Evolutionary conservation across 2,329 filamentous ascomycete species (phyloP).

Genomic region (Arthrobotrys megalospora): DNA sequence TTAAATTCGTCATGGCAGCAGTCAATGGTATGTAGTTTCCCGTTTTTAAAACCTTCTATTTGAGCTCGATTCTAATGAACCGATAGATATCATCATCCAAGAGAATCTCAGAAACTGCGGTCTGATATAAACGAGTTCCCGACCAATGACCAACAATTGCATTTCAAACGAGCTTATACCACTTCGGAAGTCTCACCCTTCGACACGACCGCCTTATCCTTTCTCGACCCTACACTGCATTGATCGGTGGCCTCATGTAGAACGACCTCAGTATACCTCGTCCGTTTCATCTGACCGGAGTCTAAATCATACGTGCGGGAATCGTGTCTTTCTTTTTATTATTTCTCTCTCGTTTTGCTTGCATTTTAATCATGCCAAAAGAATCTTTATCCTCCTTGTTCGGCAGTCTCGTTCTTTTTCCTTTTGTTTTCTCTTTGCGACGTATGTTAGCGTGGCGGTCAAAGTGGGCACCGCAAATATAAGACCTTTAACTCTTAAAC

Average conservation of each 20-base stretch:
- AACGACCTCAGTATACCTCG: constrained; percentile 60
- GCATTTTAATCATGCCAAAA: constrained; percentile 62
- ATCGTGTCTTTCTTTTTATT: constrained; percentile 60
- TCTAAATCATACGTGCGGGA: constrained; percentile 60
- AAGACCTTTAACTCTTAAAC: constrained; percentile 65
- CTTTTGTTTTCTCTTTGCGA: constrained; percentile 66
- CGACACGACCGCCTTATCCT: constrained; percentile 39
- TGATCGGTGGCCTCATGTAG: constrained; percentile 59
- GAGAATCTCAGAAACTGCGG: constrained; percentile 97
- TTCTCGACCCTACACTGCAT: constrained; percentile 54
- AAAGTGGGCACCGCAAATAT: constrained; percentile 58
- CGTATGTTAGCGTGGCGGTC: constrained; percentile 64
- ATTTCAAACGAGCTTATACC: constrained; percentile 30
- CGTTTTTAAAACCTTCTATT: neutral
- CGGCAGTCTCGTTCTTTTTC: constrained; percentile 60
- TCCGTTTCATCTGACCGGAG: constrained; percentile 61
- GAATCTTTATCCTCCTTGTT: constrained; percentile 61
- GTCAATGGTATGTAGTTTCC: constrained; percentile 85
- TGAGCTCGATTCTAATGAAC: constrained; percentile 25
- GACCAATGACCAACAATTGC: constrained; percentile 29
- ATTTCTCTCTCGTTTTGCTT: constrained; percentile 57
- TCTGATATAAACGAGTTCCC: constrained; percentile 79
- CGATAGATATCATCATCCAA: constrained; percentile 97
- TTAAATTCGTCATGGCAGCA: constrained; percentile 99
- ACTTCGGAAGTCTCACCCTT: constrained; percentile 27